Evolutionary conservation across 768 basidiomycete genomes (phyloP), one percentile per base, ranked within the genome.

Genomic region (Mycena maculata): DNA sequence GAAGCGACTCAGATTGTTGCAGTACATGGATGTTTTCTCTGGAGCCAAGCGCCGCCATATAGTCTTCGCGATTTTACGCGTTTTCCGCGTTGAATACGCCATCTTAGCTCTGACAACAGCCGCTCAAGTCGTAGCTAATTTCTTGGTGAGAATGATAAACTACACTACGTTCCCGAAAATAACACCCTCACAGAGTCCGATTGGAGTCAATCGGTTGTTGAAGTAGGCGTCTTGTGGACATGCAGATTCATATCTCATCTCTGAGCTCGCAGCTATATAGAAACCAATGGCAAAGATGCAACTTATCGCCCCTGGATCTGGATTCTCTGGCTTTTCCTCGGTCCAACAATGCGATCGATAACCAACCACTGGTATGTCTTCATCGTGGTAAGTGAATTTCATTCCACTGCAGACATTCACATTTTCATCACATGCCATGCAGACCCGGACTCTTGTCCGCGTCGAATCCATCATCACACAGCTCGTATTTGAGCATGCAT

Each of bases 401-500:
- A 22, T 52, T 7, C 12, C 27, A 48, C 50, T 33, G 23, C 31
- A 11, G 13, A 5, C 47, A 3, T 20, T 15, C 25, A 18, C 25
- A 23, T 2, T 28, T 4, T 61, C 6, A 57, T 44, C 15, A 18
- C 15, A 52, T 39, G 2, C 18, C 18, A 6, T 38, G 20, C 12
- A 84, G 79, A 86, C 70, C 69, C 86, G 50, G 82, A 86, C 72
- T 75, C 57, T 27, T 72, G 78, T 49, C n/a, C 60, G 55, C 25
- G 39, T 49, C 28, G 60, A 54, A 71, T 79, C 80, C 10, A 82
- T 88, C 67, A 66, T 88, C 57, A 87, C 86, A 1, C 83, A 87
- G 68, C 80, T 88, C 8, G 74, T 89, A 13, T 88, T 88, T 72
- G 84, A 86, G 52, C 88, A 89, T 63, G 77, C 87, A 3, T 79